phyloP scores from a whole-genome alignment of 2,329 filamentous ascomycete species.

The Fusarium sp. region DNA sequence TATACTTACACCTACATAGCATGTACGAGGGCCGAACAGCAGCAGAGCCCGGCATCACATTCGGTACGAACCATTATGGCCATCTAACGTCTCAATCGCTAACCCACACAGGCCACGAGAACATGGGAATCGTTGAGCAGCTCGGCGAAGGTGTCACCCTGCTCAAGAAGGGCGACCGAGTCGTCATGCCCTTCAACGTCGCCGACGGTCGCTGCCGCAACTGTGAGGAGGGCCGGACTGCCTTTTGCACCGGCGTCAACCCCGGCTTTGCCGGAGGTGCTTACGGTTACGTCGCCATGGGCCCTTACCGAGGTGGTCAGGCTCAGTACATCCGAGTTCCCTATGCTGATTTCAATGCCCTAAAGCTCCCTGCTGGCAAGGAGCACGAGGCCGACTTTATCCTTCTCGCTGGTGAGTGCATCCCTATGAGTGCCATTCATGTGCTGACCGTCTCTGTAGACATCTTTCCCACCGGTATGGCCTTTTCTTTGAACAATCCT shows the following conservation, averaged over 20 bases:
- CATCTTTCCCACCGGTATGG: slow-evolving; percentile 49
- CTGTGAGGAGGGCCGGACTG: slow-evolving; percentile 73
- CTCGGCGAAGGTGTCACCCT: slow-evolving; percentile 69
- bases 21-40: slow-evolving; percentile 76
- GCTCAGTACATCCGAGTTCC: slow-evolving; percentile 75
- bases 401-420: slow-evolving; percentile 53
- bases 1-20: slow-evolving; percentile 48
- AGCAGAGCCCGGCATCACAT: slow-evolving; percentile 71
- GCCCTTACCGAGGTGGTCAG: slow-evolving; percentile 55
- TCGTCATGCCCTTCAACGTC: slow-evolving; percentile 75
- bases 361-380: slow-evolving; percentile 70
- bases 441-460: slow-evolving; percentile 31
- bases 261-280: slow-evolving; percentile 53
- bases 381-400: slow-evolving; percentile 73
- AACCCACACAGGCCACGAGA: slow-evolving; percentile 60
- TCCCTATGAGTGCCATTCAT: slow-evolving; percentile 46
- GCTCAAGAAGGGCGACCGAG: slow-evolving; percentile 71
- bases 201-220: slow-evolving; percentile 73
- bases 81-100: not conserved
- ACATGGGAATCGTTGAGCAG: slow-evolving; percentile 69
- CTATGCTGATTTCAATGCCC: slow-evolving; percentile 75
- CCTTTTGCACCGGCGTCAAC: slow-evolving; percentile 70
- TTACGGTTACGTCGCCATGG: slow-evolving; percentile 64
- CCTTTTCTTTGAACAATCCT: not conserved
- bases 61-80: slow-evolving; percentile 52